Percentiles rank a stretch among this genome's conserved stretches.
Conservation (phyloP, 2,329 filamentous ascomycete genomes). For the Neonectria ditissima region DNA sequence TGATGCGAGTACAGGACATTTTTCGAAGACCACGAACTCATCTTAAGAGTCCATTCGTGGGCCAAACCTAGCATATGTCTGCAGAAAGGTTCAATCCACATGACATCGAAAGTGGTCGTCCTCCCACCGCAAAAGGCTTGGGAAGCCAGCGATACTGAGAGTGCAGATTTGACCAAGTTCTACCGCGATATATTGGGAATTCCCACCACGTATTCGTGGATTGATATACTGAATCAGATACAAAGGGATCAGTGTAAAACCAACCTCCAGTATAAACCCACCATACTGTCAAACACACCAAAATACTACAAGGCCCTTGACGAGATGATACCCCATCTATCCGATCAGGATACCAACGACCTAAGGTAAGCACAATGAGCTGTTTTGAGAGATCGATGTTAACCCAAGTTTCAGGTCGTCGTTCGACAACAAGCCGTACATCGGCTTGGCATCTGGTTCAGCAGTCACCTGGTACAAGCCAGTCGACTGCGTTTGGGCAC, state of each 20-base stretch:
- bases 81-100: background rate
- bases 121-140: constrained; percentile 33
- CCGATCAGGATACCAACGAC: background rate
- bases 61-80: constrained; percentile 28
- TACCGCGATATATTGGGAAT: constrained; percentile 35
- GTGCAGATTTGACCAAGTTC: constrained; percentile 35
- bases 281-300: too few relatives aligned
- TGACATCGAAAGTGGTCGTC: constrained; percentile 19
- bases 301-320: background rate
- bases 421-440: constrained; percentile 23
- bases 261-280: too few relatives aligned
- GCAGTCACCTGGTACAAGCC: constrained; percentile 28
- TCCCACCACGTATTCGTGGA: constrained; percentile 25
- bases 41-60: background rate
- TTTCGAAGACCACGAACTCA: constrained; percentile 34
- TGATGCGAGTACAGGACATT: background rate
- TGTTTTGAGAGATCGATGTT: constrained; percentile 24
- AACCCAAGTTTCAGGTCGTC: constrained; percentile 6
- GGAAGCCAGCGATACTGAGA: constrained; percentile 40
- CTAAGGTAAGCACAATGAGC: background rate
- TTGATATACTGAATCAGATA: constrained; percentile 28
- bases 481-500: constrained; percentile 36
- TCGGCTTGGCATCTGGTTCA: constrained; percentile 20
- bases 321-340: background rate
- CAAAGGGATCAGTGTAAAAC: background rate